Base-by-base conservation (phyloP, 2,329 filamentous ascomycete species). In the Blumeria hordei region DNA sequence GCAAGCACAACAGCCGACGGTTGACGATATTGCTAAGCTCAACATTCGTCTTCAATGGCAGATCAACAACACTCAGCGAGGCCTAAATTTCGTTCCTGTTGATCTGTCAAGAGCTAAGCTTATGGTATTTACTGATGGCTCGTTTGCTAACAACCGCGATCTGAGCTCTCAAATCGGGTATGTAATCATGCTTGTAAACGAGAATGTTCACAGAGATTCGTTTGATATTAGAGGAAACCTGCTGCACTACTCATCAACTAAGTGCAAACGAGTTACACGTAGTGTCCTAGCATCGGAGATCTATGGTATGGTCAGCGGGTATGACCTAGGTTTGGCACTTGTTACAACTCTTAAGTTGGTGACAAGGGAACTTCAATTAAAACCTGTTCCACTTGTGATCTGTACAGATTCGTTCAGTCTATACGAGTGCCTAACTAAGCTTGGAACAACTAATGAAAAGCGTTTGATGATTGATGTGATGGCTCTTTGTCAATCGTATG, bases 231-330 rank as follows among this genome's bases (percentile, higher is more conserved):
- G 37, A 16, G 39, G 21, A 9, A 54, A 47, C 36, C 45, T 54
- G 14, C 21, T 54, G 18, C 41, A 54, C 21, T 54, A 28, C 18
- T 54, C 53, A 34, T 54, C 41, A 34, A 45, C 41, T 28, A 54
- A 54, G 18, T 54, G 53, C 16, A 58, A 56, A 37, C 1, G 54
- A 32, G 57, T 60, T 28, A 60, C 54, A 3, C 21, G 47, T 8
- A 59, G 56, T 39, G 41, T 60, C 1, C 35, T 60, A 21, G 53
- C 54, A 9, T 58, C 41, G 3, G 49, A 59, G 34, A 43, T 60
- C 8, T 58, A 57, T 21, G 53, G 43, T 0, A 55, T 58, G 37
- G 50, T 56, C 11, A 18, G 6, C 4, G 53, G 55, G 5, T 45
- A 57, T 16, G 54, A 59, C 33, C 32, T 36, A 7, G 34, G 49